Percentiles rank a stretch among this genome's conserved stretches.
Evolutionary conservation across 352 stramenopile genomes (phyloP).

Genomic region (Globisporangium rhizosaccharum): DNA sequence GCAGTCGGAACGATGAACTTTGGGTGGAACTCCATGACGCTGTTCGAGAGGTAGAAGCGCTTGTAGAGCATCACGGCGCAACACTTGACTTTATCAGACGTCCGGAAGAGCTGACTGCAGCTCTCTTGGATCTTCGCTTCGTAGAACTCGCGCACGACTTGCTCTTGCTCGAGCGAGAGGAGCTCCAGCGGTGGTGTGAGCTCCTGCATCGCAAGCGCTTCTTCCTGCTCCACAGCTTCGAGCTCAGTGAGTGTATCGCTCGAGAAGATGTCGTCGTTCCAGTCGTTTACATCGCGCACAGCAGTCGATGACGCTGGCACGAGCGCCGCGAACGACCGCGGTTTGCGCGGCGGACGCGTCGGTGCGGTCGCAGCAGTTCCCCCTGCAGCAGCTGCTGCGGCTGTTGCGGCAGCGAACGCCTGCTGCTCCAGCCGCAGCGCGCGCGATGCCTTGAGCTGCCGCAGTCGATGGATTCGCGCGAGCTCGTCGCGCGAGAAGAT

Average conservation of each 20-base stretch:
- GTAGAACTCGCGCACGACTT: conserved; percentile 63
- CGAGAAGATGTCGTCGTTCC: conserved; percentile 54
- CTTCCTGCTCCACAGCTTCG: conserved; percentile 39
- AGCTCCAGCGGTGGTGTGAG: conserved; percentile 45
- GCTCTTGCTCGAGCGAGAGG: conserved; percentile 57
- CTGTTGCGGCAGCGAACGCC: conserved; percentile 25
- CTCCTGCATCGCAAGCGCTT: conserved; percentile 49
- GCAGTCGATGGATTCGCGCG: conserved; percentile 41
- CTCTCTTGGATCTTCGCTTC: conserved; percentile 80
- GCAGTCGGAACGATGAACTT: conserved; percentile 80
- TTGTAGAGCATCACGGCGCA: conserved; percentile 85
- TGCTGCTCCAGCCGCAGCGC: conserved; percentile 63
- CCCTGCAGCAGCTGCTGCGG: background rate
- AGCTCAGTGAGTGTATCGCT: conserved; percentile 22
- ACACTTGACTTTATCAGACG: conserved; percentile 85
- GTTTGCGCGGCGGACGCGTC: conserved; percentile 35
- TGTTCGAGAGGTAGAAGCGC: conserved; percentile 87
- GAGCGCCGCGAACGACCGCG: conserved; percentile 75
- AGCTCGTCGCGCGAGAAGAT: conserved; percentile 71
- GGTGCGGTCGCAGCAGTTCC: conserved; percentile 7
- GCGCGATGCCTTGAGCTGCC: conserved; percentile 57
- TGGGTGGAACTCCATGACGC: conserved; percentile 86
- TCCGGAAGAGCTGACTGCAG: conserved; percentile 81
- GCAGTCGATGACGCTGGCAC: conserved; percentile 60
- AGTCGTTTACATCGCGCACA: conserved; percentile 57